Conservation (phyloP, 192 early-diverging fungal genomes). For the Entrophospora sp. region DNA sequence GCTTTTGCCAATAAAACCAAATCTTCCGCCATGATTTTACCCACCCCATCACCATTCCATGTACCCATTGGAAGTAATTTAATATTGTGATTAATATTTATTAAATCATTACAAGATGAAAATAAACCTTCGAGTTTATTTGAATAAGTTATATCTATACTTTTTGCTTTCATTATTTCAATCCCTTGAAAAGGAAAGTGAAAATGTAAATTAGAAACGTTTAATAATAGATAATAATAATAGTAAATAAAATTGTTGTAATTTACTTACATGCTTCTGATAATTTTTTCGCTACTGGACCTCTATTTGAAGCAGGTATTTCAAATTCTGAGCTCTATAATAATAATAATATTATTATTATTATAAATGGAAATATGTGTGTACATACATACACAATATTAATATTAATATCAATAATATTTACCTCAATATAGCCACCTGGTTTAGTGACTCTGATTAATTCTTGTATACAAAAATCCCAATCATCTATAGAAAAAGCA, state of each 20-base stretch:
- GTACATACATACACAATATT: too few species aligned
- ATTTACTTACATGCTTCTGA: not conserved
- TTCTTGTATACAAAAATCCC: slow-evolving; percentile 11
- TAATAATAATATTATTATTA: not conserved
- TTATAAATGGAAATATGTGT: too few species aligned
- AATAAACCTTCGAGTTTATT: not conserved
- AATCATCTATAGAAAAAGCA: not conserved
- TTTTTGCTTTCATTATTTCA: not conserved
- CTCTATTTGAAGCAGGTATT: not conserved
- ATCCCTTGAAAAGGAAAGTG: not conserved
- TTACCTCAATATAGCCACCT: slow-evolving; percentile 27
- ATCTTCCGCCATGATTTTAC: not conserved
- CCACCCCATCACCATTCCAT: not conserved
- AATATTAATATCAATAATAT: too few species aligned
- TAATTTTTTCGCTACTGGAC: not conserved
- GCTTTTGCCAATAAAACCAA: not conserved
- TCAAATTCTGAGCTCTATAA: not conserved
- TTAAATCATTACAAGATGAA: not conserved
- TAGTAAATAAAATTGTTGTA: not conserved
- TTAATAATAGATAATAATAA: not conserved
- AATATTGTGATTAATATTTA: not conserved
- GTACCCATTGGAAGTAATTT: not conserved
- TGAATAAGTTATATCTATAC: not conserved
- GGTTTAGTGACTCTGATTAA: slow-evolving; percentile 29
- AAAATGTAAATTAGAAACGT: not conserved